Evolutionary conservation across 2,329 filamentous ascomycete genomes (phyloP).

Genomic region (Colletotrichum costaricense): DNA sequence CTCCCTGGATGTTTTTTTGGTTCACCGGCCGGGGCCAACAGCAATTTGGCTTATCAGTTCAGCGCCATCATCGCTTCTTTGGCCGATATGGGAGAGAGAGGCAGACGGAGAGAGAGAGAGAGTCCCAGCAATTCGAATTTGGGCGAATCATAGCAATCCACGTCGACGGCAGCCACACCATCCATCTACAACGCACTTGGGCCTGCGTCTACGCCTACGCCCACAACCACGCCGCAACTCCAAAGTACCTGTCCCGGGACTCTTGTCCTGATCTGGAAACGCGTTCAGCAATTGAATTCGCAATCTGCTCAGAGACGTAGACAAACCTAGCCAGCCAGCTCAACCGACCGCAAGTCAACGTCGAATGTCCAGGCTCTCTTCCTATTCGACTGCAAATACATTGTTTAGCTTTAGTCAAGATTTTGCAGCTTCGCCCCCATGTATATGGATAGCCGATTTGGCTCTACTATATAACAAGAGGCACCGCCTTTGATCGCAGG

Average conservation of each 20-base stretch:
- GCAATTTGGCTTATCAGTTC: conserved; percentile 36
- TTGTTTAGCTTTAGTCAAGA: neutral
- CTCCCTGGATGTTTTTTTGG: neutral
- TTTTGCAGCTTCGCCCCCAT: neutral
- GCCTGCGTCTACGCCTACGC: conserved; percentile 19
- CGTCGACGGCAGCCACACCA: conserved; percentile 36
- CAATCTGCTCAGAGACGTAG: neutral
- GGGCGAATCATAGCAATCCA: conserved; percentile 38
- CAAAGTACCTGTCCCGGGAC: neutral
- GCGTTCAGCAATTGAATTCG: conserved; percentile 2
- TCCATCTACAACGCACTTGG: conserved; percentile 7
- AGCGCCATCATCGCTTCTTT: conserved; percentile 27
- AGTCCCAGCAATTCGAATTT: conserved; percentile 25
- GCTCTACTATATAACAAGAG: neutral
- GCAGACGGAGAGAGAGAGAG: neutral
- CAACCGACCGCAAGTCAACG: neutral
- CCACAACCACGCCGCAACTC: conserved; percentile 14
- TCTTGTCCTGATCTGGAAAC: conserved; percentile 15
- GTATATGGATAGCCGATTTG: neutral
- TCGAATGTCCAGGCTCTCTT: neutral
- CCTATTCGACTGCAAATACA: neutral
- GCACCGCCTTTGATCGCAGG: neutral
- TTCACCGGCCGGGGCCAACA: conserved; percentile 30
- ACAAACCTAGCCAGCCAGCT: conserved; percentile 1
- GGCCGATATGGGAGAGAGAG: conserved; percentile 13